phyloP scores from a whole-genome alignment of 2,329 filamentous ascomycete genomes.

The Blastomyces gilchristii region DNA sequence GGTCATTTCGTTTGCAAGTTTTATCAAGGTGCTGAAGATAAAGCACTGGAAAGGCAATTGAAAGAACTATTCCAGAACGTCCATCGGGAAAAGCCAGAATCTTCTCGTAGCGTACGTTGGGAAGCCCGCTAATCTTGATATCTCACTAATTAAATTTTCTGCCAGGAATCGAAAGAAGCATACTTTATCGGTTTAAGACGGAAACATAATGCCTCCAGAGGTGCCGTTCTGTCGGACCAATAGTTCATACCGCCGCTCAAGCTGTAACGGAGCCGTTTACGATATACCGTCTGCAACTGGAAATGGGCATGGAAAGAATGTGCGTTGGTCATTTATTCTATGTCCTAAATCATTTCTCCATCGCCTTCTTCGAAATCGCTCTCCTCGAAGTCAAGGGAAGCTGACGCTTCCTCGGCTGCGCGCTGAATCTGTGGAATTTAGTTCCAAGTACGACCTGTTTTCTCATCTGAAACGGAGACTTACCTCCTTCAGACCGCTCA shows the following conservation, averaged over 20 bases:
- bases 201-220: slow-evolving; percentile 43
- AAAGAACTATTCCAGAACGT: slow-evolving; percentile 71
- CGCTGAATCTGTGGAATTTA: slow-evolving; percentile 32
- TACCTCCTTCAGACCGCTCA: slow-evolving; percentile 52
- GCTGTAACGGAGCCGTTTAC: neutral
- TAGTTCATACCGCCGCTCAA: neutral
- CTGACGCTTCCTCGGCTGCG: slow-evolving; percentile 36
- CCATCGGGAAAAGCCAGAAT: slow-evolving; percentile 78
- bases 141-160: slow-evolving; percentile 13
- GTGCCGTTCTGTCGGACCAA: slow-evolving; percentile 35
- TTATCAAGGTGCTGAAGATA: slow-evolving; percentile 85
- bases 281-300: neutral
- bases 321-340: slow-evolving; percentile 1
- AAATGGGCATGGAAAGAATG: neutral
- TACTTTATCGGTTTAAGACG: slow-evolving; percentile 74
- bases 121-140: slow-evolving; percentile 7
- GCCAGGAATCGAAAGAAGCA: slow-evolving; percentile 68
- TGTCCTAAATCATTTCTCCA: slow-evolving; percentile 5
- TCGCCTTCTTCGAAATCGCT: slow-evolving; percentile 7
- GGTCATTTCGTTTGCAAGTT: slow-evolving; percentile 97
- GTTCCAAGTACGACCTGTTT: slow-evolving; percentile 16
- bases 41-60: slow-evolving; percentile 61
- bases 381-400: slow-evolving; percentile 38
- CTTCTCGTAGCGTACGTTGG: slow-evolving; percentile 65
- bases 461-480: neutral